Percentiles rank a stretch among this genome's conserved stretches.
These are phyloP conservation scores for Penicillium lividum DNA, from an alignment of 495 filamentous ascomycete genomes.

Conservation along the genomic window DNA sequence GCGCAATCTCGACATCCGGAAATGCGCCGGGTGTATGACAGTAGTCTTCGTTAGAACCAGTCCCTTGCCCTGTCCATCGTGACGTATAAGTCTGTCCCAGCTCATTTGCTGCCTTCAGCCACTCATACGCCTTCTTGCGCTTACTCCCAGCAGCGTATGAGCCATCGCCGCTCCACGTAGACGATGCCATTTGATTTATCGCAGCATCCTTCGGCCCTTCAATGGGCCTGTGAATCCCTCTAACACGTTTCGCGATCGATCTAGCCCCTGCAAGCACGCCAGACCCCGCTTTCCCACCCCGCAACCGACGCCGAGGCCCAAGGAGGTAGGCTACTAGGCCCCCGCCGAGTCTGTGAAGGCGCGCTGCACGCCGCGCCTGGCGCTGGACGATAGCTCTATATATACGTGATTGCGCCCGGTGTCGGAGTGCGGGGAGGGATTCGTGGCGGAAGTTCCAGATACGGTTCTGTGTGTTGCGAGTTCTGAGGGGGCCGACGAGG, in stretches of 20 bases:
- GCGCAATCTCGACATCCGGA: slow-evolving; percentile 75
- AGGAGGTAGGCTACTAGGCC: slow-evolving; percentile 54
- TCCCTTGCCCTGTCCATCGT: slow-evolving; percentile 53
- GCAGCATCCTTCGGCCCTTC: slow-evolving; percentile 31
- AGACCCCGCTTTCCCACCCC: slow-evolving; percentile 17
- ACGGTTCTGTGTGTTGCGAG: slow-evolving; percentile 59
- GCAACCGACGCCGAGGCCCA: slow-evolving; percentile 48
- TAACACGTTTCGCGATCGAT: slow-evolving; percentile 10
- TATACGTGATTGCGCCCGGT: slow-evolving; percentile 69
- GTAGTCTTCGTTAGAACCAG: slow-evolving; percentile 55
- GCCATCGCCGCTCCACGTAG: slow-evolving; percentile 39
- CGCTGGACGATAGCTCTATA: slow-evolving; percentile 70
- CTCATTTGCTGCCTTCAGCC: slow-evolving; percentile 87
- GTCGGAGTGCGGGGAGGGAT: slow-evolving; percentile 68
- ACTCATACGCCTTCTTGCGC: slow-evolving; percentile 79
- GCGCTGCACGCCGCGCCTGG: slow-evolving; percentile 53
- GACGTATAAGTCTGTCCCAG: slow-evolving; percentile 78
- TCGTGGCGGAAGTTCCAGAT: slow-evolving; percentile 70
- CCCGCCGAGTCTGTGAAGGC: slow-evolving; percentile 26
- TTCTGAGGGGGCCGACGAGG: slow-evolving; percentile 60
- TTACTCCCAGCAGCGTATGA: slow-evolving; percentile 69
- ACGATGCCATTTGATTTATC: slow-evolving; percentile 41
- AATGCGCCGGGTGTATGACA: slow-evolving; percentile 72
- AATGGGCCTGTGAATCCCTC: slow-evolving; percentile 17
- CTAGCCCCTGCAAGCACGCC: not conserved